Conservation (phyloP, 805 yeast genomes). For the Wickerhamiella siamensis region DNA sequence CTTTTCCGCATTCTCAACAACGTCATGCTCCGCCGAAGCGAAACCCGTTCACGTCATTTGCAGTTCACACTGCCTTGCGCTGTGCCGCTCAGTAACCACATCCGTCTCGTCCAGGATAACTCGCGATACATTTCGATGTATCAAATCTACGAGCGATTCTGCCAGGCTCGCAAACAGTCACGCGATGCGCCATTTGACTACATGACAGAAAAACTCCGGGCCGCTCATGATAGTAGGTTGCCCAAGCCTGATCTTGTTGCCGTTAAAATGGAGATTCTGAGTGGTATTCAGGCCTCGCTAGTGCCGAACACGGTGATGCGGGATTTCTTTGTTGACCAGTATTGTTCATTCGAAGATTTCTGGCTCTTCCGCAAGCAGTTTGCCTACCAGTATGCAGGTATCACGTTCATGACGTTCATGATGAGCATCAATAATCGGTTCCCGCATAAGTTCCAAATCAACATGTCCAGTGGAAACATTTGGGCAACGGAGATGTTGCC, state of each 20-base stretch:
- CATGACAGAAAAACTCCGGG: conserved; percentile 70
- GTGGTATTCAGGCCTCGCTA: conserved; percentile 74
- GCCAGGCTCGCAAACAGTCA: conserved; percentile 54
- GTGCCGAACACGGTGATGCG: conserved; percentile 76
- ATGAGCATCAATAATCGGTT: conserved; percentile 85
- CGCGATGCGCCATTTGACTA: conserved; percentile 85
- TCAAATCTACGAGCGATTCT: conserved; percentile 74
- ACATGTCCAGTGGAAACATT: conserved; percentile 69
- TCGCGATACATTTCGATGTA: conserved; percentile 61
- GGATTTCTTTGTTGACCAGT: conserved; percentile 58
- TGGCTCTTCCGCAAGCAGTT: conserved; percentile 96
- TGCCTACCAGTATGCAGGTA: conserved; percentile 85
- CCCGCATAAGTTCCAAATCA: conserved; percentile 82
- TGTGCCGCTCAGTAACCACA: conserved; percentile 87
- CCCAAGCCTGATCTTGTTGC: conserved; percentile 88
- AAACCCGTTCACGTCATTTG: conserved; percentile 73
- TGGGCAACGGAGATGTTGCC: conserved; percentile 96
- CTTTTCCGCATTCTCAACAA: conserved; percentile 79
- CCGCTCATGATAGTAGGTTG: conserved; percentile 83
- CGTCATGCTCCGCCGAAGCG: conserved; percentile 64
- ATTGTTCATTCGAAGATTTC: conserved; percentile 75
- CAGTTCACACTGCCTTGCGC: conserved; percentile 82
- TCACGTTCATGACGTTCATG: conserved; percentile 85
- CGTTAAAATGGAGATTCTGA: conserved; percentile 78
- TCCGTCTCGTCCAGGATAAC: conserved; percentile 78